These are phyloP conservation scores for Rachicladosporium sp. DNA, from an alignment of 2,329 filamentous ascomycete species.

Conservation along the genomic window DNA sequence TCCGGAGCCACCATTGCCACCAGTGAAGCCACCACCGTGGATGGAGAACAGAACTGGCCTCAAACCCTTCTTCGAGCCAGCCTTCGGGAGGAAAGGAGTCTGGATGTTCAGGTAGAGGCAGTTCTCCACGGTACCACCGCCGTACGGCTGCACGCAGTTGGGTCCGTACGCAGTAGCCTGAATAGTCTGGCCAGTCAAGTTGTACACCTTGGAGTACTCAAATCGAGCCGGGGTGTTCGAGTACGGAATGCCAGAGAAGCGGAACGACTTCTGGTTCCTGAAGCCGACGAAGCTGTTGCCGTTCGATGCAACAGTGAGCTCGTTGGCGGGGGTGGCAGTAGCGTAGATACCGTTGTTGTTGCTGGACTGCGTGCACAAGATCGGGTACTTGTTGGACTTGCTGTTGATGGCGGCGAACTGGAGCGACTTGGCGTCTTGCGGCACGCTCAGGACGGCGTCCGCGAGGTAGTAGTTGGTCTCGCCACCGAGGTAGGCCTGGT, in stretches of 20 bases:
- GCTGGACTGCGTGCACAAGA: slow-evolving; percentile 41
- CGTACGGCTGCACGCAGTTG: slow-evolving; percentile 29
- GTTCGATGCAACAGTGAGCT: slow-evolving; percentile 28
- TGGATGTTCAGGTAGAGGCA: slow-evolving; percentile 40
- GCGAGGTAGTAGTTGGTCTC: slow-evolving; percentile 31
- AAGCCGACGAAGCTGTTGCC: slow-evolving; percentile 38
- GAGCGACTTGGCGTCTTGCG: slow-evolving; percentile 17
- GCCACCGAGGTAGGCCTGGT: slow-evolving; percentile 32
- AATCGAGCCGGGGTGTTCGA: slow-evolving; percentile 31
- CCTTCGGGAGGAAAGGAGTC: slow-evolving; percentile 32
- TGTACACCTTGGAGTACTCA: slow-evolving; percentile 36
- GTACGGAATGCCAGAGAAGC: slow-evolving; percentile 36
- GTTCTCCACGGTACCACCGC: slow-evolving; percentile 26
- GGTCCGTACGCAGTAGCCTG: slow-evolving; percentile 35
- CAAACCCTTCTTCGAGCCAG: slow-evolving; percentile 27
- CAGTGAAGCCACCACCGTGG: slow-evolving; percentile 45
- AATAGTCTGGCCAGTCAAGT: slow-evolving; percentile 32
- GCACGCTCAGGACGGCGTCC: slow-evolving; percentile 27
- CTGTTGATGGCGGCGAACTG: slow-evolving; percentile 21
- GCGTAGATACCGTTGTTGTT: slow-evolving; percentile 23
- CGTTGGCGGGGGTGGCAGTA: slow-evolving; percentile 24
- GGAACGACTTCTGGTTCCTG: slow-evolving; percentile 41
- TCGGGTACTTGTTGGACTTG: slow-evolving; percentile 27
- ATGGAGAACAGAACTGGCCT: slow-evolving; percentile 40
- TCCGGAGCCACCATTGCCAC: slow-evolving; percentile 30